Evolutionary conservation across 2,329 filamentous ascomycete genomes (phyloP).

Genomic region (Paecilomyces dactylethromorphus): DNA sequence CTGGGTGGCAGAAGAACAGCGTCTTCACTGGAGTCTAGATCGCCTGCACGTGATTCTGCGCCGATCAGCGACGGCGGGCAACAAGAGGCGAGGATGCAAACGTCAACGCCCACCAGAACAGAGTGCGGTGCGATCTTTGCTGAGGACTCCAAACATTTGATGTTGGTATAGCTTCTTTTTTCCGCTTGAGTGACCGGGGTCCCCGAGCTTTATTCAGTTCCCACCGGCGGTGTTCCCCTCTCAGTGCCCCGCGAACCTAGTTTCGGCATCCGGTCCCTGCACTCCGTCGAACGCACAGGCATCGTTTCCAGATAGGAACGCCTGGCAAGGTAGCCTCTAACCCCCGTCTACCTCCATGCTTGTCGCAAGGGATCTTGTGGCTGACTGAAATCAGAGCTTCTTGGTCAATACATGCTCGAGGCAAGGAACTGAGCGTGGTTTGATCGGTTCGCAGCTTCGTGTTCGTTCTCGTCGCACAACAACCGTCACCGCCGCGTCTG

Average conservation of each 20-base stretch:
- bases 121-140: neutral
- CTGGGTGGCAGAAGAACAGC: neutral
- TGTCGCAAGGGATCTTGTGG: neutral
- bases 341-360: neutral
- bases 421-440: neutral
- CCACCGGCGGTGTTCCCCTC: neutral
- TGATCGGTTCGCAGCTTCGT: conserved; percentile 7
- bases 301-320: neutral
- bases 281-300: neutral
- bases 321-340: neutral
- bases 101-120: neutral
- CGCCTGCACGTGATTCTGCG: neutral
- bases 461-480: conserved; percentile 26
- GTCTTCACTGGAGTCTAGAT: neutral
- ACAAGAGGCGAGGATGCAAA: neutral
- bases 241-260: neutral
- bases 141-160: neutral
- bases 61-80: neutral
- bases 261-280: neutral
- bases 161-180: neutral
- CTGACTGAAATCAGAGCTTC: neutral
- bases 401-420: neutral
- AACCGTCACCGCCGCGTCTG: conserved; percentile 20
- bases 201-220: neutral
- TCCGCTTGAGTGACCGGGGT: neutral